Conservation (phyloP, 2,329 filamentous ascomycete species). For the Fusarium lyarnte region DNA sequence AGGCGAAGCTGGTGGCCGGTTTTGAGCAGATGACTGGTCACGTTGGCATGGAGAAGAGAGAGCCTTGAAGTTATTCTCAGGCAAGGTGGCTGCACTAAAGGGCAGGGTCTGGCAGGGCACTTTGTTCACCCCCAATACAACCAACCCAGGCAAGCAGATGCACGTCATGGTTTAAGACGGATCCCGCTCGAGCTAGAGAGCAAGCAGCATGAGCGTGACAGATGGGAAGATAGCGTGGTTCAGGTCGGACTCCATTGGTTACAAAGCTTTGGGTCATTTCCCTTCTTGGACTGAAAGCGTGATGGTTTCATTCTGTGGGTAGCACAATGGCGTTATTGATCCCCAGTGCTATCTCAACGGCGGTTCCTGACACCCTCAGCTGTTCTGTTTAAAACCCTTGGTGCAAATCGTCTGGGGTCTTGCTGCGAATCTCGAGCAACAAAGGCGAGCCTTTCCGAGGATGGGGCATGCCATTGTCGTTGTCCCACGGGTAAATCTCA, state of each 20-base stretch:
- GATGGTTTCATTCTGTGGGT: conserved; percentile 20
- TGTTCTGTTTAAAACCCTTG: neutral
- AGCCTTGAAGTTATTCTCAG: conserved; percentile 30
- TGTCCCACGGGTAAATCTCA: conserved; percentile 1
- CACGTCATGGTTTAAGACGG: conserved; percentile 45
- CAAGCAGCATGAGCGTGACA: conserved; percentile 39
- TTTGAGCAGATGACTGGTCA: conserved; percentile 37
- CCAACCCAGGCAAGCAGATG: conserved; percentile 31
- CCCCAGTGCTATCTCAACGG: conserved; percentile 28
- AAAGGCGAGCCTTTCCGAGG: conserved; percentile 2
- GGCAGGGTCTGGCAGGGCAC: conserved; percentile 15
- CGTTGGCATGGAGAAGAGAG: conserved; percentile 26
- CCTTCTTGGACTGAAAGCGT: neutral
- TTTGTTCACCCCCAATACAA: conserved; percentile 1
- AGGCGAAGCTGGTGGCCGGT: conserved; percentile 9
- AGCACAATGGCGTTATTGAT: conserved; percentile 38
- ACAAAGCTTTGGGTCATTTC: neutral
- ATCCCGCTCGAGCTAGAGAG: conserved; percentile 31
- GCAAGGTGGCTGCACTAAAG: conserved; percentile 30
- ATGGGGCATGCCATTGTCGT: conserved; percentile 1
- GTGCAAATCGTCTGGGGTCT: neutral
- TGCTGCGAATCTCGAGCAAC: neutral
- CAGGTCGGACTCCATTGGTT: conserved; percentile 1
- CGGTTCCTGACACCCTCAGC: conserved; percentile 27
- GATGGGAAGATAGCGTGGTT: conserved; percentile 37